Evolutionary conservation across 768 basidiomycete genomes (phyloP).

Genomic region (Lentinula raphanica): DNA sequence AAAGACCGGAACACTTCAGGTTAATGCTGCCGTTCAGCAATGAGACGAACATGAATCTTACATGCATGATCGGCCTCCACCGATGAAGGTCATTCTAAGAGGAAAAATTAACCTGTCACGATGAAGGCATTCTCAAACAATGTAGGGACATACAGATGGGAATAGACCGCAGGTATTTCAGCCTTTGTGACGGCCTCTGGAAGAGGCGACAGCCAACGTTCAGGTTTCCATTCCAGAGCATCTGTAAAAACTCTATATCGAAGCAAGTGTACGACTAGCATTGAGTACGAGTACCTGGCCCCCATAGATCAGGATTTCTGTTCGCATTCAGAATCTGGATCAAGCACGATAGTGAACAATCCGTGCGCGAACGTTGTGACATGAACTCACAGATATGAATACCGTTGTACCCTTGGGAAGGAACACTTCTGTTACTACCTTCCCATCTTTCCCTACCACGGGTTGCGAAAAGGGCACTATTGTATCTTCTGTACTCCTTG

Average conservation of each 20-base stretch:
- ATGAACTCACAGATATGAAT: slow-evolving; percentile 22
- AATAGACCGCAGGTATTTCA: slow-evolving; percentile 39
- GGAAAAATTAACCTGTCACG: neutral
- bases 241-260: slow-evolving; percentile 18
- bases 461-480: no score
- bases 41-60: neutral
- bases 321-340: slow-evolving; percentile 28
- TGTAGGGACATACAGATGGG: slow-evolving; percentile 30
- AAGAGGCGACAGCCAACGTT: slow-evolving; percentile 40
- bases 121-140: neutral
- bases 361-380: neutral
- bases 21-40: neutral
- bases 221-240: slow-evolving; percentile 46
- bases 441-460: no score
- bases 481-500: no score
- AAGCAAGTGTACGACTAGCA: neutral
- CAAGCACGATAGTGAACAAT: neutral
- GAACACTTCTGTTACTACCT: no score
- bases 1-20: neutral
- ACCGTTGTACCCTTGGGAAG: no score
- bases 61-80: slow-evolving; percentile 6
- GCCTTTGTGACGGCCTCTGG: slow-evolving; percentile 32
- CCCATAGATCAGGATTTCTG: slow-evolving; percentile 39
- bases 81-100: slow-evolving; percentile 4
- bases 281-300: slow-evolving; percentile 15